These are phyloP conservation scores for Vicia sativa DNA, from an alignment of 306 rosid genomes.

Conservation along the genomic window DNA sequence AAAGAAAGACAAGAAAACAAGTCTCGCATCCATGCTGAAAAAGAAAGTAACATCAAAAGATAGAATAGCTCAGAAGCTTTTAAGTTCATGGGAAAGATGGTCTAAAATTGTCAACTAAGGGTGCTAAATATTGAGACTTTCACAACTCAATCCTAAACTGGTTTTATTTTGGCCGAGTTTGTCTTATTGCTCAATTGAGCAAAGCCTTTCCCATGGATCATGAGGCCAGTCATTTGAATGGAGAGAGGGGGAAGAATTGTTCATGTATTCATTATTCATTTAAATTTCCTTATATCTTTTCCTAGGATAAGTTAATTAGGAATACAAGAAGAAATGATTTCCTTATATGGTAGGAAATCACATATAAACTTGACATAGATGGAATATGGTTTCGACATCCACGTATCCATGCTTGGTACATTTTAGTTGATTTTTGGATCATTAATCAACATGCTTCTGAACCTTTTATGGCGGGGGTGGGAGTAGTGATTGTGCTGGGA, in stretches of 20 bases:
- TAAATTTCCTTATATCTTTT: slow-evolving; percentile 14
- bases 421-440: no score
- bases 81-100: slow-evolving; percentile 51
- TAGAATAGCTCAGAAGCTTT: slow-evolving; percentile 66
- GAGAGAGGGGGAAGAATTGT: neutral
- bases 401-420: no score
- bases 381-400: no score
- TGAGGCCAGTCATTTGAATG: slow-evolving; percentile 22
- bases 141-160: slow-evolving; percentile 72
- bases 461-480: neutral
- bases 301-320: no score
- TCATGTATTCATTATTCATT: slow-evolving; percentile 2
- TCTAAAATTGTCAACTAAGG: slow-evolving; percentile 52
- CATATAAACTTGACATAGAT: no score
- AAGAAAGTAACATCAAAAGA: slow-evolving; percentile 84
- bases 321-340: no score
- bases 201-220: slow-evolving; percentile 20
- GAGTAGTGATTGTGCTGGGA: neutral
- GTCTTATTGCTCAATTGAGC: slow-evolving; percentile 14
- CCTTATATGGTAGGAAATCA: no score
- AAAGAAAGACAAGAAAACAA: slow-evolving; percentile 54
- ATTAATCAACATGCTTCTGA: no score
- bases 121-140: slow-evolving; percentile 67
- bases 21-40: slow-evolving; percentile 75
- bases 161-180: slow-evolving; percentile 9